Conservation (phyloP, 192 early-diverging fungal species). For the Entophlyctis helioformis region DNA sequence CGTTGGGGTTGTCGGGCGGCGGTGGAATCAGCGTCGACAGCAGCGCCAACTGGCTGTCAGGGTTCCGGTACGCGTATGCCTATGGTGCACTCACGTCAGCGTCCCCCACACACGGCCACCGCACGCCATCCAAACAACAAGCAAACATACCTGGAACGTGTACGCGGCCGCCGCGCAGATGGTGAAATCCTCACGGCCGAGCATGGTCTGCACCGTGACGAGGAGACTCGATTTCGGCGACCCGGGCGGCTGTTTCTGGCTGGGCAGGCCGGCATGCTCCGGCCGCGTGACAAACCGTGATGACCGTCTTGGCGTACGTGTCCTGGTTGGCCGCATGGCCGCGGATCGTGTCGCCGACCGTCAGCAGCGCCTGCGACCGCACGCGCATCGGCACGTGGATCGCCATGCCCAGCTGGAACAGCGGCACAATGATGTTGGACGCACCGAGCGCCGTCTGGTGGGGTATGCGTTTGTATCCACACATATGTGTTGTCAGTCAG, state of each 20-base stretch:
- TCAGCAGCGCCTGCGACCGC: constrained; percentile 64
- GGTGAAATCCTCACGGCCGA: constrained; percentile 47
- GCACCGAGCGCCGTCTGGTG: too few species aligned
- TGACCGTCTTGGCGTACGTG: constrained; percentile 55
- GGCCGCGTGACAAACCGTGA: constrained; percentile 20
- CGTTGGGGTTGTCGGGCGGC: constrained; percentile 58
- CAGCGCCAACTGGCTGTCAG: constrained; percentile 77
- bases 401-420: too few species aligned
- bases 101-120: not conserved
- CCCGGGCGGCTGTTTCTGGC: constrained; percentile 1
- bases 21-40: constrained; percentile 75
- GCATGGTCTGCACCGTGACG: not conserved
- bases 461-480: too few species aligned
- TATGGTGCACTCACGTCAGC: constrained; percentile 1
- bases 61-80: constrained; percentile 70
- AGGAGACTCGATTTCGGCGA: not conserved
- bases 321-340: constrained; percentile 67
- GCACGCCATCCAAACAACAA: not conserved
- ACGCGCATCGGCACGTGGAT: too few species aligned
- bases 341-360: constrained; percentile 74
- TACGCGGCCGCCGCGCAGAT: constrained; percentile 77
- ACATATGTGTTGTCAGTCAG: too few species aligned
- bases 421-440: too few species aligned
- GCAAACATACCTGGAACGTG: constrained; percentile 50
- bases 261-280: too few species aligned